A percentile compares a stretch with the other conserved stretches of the same genome.
These are phyloP conservation scores for Tulasnella calospora DNA, from an alignment of 768 basidiomycete genomes.

Conservation along the genomic window DNA sequence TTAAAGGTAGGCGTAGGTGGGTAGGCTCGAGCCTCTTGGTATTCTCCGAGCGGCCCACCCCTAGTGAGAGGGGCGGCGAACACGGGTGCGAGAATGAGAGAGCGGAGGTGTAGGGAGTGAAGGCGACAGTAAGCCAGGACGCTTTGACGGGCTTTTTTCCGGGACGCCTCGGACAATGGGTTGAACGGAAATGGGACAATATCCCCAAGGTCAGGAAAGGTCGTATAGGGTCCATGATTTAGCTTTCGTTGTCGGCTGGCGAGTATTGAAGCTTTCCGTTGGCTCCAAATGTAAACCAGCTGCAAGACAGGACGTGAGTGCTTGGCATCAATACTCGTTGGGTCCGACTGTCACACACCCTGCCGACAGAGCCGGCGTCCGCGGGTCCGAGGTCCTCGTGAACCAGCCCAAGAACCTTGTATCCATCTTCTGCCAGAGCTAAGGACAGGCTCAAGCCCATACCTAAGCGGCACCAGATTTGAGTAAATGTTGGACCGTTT, in stretches of 20 bases:
- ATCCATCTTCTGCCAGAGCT: conserved; percentile 24
- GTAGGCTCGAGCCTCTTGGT: not conserved
- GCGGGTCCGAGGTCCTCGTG: conserved; percentile 19
- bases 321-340: not conserved
- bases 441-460: conserved; percentile 18
- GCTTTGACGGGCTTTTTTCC: conserved; percentile 12
- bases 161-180: conserved; percentile 16
- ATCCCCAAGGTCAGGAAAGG: not conserved
- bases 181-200: conserved; percentile 25
- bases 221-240: not conserved
- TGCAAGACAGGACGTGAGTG: not conserved
- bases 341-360: not conserved
- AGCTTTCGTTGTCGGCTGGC: not conserved
- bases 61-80: not conserved
- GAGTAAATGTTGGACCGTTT: not conserved
- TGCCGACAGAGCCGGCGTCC: conserved; percentile 14
- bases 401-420: conserved; percentile 28
- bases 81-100: conserved; percentile 21
- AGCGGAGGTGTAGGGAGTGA: conserved; percentile 16
- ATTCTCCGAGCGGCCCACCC: not conserved
- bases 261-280: conserved; percentile 10
- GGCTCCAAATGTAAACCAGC: conserved; percentile 18
- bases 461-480: conserved; percentile 3
- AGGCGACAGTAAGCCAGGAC: conserved; percentile 23
- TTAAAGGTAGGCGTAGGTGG: not conserved